phyloP scores from a whole-genome alignment of 177 flowering plant species.

The Vitis hybrid region DNA sequence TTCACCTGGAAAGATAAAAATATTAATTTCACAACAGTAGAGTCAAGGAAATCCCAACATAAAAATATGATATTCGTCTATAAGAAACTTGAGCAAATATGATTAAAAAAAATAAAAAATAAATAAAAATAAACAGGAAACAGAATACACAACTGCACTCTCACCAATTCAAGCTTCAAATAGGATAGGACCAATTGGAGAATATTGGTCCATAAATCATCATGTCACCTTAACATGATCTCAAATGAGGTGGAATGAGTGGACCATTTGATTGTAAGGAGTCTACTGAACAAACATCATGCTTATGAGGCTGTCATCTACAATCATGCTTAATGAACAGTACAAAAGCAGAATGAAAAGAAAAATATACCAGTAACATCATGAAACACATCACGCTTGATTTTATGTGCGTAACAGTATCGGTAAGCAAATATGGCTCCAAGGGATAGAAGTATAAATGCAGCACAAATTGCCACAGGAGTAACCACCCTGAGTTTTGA shows the following conservation, averaged over 20 bases:
- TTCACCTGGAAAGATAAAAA: conserved; percentile 47
- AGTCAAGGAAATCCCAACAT: not conserved
- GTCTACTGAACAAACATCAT: not conserved
- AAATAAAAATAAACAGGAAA: not conserved
- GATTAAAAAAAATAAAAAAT: not conserved
- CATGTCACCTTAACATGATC: not conserved
- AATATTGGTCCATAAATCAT: not conserved
- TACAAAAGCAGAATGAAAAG: not conserved
- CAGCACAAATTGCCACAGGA: conserved; percentile 50
- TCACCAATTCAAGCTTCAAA: not conserved
- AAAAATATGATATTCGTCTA: not conserved
- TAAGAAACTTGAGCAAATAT: not conserved
- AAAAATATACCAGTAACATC: conserved; percentile 69
- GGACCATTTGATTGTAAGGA: not conserved
- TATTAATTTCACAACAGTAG: conserved; percentile 6
- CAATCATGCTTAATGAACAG: not conserved
- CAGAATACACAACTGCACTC: not conserved
- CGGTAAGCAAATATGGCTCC: conserved; percentile 47
- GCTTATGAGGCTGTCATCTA: not conserved
- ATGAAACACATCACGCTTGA: conserved; percentile 51
- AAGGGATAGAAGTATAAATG: conserved; percentile 42
- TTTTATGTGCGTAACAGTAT: conserved; percentile 26
- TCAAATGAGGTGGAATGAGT: not conserved
- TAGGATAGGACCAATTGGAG: not conserved
- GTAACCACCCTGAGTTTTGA: conserved; percentile 44